These are phyloP conservation scores for Triadica sebifera DNA, from an alignment of 345 rosid genomes.

Conservation along the genomic window DNA sequence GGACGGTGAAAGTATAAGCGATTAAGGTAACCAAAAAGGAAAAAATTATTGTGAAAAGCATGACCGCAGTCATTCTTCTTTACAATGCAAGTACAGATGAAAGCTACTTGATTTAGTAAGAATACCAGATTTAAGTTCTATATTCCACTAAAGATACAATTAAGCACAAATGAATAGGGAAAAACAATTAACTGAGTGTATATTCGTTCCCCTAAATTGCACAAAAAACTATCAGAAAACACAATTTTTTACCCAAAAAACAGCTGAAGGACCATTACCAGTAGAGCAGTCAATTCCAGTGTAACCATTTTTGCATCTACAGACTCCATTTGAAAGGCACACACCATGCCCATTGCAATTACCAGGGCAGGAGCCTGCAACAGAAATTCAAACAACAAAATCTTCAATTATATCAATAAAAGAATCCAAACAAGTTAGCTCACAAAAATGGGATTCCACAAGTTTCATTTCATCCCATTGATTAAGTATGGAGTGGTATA, in stretches of 20 bases:
- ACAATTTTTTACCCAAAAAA: background rate
- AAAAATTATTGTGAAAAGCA: too few species aligned
- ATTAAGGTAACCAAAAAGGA: too few species aligned
- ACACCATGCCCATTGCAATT: conserved; percentile 77
- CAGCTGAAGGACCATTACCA: conserved; percentile 38
- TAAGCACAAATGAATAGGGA: background rate
- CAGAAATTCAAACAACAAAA: conserved; percentile 12
- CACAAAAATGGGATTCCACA: background rate
- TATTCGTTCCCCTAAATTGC: background rate
- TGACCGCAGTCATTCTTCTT: background rate
- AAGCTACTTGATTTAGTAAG: background rate
- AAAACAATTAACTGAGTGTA: background rate
- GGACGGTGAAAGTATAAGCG: too few species aligned
- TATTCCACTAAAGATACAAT: background rate
- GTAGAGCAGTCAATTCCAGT: conserved; percentile 97
- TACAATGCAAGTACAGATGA: background rate
- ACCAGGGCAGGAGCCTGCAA: conserved; percentile 79
- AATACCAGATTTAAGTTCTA: background rate
- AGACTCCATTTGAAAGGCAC: conserved; percentile 72
- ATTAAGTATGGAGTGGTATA: background rate
- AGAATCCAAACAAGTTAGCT: background rate
- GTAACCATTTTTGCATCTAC: conserved; percentile 71
- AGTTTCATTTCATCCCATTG: background rate
- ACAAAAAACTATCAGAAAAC: background rate
- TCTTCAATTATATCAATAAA: background rate